A percentile compares a stretch with the other conserved stretches of the same genome.
Conservation (phyloP, 805 yeast genomes). For the Myxozyma lipomycoides region DNA sequence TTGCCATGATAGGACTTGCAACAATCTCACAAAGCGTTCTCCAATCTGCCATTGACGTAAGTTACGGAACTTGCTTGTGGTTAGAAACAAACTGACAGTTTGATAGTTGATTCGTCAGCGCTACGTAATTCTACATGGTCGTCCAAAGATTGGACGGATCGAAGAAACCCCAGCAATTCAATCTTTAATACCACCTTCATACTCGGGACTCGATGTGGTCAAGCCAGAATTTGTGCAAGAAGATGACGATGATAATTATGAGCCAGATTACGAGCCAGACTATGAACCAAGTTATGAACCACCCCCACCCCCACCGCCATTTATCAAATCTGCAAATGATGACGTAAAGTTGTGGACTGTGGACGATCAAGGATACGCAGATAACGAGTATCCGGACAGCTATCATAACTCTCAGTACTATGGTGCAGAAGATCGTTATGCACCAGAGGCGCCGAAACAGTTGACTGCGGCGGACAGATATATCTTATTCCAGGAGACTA, state of each 20-base stretch:
- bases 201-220: slow-evolving; percentile 3
- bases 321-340: neutral
- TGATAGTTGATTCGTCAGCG: neutral
- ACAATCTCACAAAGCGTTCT: slow-evolving; percentile 52
- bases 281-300: slow-evolving; percentile 25
- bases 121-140: slow-evolving; percentile 10
- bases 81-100: too few relatives aligned
- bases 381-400: slow-evolving; percentile 6
- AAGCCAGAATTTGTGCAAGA: slow-evolving; percentile 34
- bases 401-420: slow-evolving; percentile 17
- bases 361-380: slow-evolving; percentile 14
- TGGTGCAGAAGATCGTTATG: slow-evolving; percentile 5
- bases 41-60: slow-evolving; percentile 63
- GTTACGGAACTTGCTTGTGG: too few relatives aligned
- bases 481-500: slow-evolving; percentile 52
- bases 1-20: slow-evolving; percentile 63
- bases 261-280: slow-evolving; percentile 26
- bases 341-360: neutral
- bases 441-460: slow-evolving; percentile 31
- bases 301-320: slow-evolving; percentile 11
- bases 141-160: slow-evolving; percentile 8
- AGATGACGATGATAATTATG: slow-evolving; percentile 33
- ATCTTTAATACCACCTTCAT: slow-evolving; percentile 4
- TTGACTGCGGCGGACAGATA: slow-evolving; percentile 54
- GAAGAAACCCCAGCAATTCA: slow-evolving; percentile 9